A percentile compares a stretch with the other conserved stretches of the same genome.
These are phyloP conservation scores for Brassica carinata DNA, from an alignment of 345 rosid species.

Conservation along the genomic window DNA sequence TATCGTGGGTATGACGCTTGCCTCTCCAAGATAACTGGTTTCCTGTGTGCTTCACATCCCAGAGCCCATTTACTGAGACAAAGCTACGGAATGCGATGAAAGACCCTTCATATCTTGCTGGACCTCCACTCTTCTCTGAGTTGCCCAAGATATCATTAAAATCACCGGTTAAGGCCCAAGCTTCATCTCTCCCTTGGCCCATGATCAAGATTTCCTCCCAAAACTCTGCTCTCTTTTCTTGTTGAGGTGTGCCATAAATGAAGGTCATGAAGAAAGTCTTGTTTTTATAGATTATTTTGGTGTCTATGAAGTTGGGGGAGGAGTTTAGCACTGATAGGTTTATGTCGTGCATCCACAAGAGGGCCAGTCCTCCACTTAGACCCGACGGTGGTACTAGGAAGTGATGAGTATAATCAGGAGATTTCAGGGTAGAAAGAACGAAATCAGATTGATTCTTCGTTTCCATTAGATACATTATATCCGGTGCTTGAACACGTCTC, in stretches of 20 bases:
- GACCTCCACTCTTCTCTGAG: background rate
- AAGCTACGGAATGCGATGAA: background rate
- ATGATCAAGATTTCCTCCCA: background rate
- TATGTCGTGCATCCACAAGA: background rate
- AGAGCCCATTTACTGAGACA: background rate
- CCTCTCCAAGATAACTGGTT: background rate
- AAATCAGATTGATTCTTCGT: background rate
- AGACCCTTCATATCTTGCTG: background rate
- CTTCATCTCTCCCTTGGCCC: background rate
- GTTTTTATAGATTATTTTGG: background rate
- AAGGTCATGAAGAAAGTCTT: background rate
- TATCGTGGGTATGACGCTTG: background rate
- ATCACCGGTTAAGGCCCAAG: background rate
- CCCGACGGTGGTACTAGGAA: background rate
- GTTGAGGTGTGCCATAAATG: background rate
- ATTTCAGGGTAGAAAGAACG: no score
- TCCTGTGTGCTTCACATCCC: background rate
- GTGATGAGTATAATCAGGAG: background rate
- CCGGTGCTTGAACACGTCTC: no score
- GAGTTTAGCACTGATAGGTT: background rate
- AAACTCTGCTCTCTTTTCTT: background rate
- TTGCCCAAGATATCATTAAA: background rate
- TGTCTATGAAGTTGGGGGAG: background rate
- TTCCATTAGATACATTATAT: no score
- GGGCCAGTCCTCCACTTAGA: background rate